These are phyloP conservation scores for Paramecium pentaurelia DNA, from an alignment of 73 alveolate genomes.

Conservation along the genomic window DNA sequence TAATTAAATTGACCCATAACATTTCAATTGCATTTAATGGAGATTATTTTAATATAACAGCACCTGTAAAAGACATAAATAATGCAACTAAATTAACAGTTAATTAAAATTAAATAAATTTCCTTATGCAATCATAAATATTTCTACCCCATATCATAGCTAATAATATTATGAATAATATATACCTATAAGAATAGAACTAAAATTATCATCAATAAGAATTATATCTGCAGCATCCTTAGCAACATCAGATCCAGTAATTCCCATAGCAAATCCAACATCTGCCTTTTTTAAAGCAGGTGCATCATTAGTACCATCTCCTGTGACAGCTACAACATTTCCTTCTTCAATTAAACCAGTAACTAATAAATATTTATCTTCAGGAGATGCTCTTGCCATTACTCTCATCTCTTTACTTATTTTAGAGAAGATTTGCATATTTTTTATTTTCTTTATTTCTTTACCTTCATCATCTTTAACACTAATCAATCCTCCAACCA, in stretches of 20 bases:
- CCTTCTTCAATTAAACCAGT: slow-evolving; percentile 84
- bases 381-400: slow-evolving; percentile 91
- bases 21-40: slow-evolving; percentile 82
- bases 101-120: slow-evolving; percentile 80
- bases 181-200: slow-evolving; percentile 64
- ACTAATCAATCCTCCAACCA: slow-evolving; percentile 63
- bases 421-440: slow-evolving; percentile 71
- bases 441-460: slow-evolving; percentile 68
- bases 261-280: slow-evolving; percentile 92
- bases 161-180: not conserved
- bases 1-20: slow-evolving; percentile 88
- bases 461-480: slow-evolving; percentile 31
- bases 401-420: slow-evolving; percentile 73
- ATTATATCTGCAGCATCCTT: slow-evolving; percentile 86
- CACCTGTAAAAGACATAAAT: slow-evolving; percentile 81
- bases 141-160: slow-evolving; percentile 89
- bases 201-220: slow-evolving; percentile 77
- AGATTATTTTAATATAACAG: slow-evolving; percentile 72
- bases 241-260: slow-evolving; percentile 81
- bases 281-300: slow-evolving; percentile 80
- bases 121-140: slow-evolving; percentile 79
- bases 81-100: slow-evolving; percentile 83
- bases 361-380: slow-evolving; percentile 85
- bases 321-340: slow-evolving; percentile 92
- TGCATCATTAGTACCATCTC: slow-evolving; percentile 89